Evolutionary conservation across 495 filamentous ascomycete genomes (phyloP), one percentile per base, ranked within the genome.

Genomic region (Trichoderma erinaceum): DNA sequence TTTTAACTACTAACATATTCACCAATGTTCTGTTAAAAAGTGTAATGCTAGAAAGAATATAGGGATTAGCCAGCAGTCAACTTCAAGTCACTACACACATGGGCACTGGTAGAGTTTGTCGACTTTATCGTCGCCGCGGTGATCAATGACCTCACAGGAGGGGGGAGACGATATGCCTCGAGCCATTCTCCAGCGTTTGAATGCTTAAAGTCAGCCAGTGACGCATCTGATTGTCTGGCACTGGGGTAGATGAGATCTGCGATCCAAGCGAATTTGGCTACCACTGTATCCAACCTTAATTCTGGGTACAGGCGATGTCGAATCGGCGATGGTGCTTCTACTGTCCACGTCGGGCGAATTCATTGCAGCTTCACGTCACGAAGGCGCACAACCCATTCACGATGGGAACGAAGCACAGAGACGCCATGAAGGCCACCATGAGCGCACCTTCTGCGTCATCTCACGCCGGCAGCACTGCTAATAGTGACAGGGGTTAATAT

Each of bases 401-500:
- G 35, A 27, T 4, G 21, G 21, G 21, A 25, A 58, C 5, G 2
- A 4, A 21, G n/a, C 4, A 58, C 0, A 48, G 44, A 18, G 44
- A 48, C 15, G 44, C 15, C 4, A 18, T n/a, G 13, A 12, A 18
- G 44, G n/a, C 2, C n/a, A 2, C 5, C 11, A 21, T 25, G 50
- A 5, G 5, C 13, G 21, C 27, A 27, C 7, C n/a, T 16, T 4
- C 44, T 48, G 35, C 35, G 35, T 38, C 35, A 38, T 7, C 35
- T 38, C 35, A 38, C 35, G 8, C 35, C 35, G 8, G 12, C n/a
- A 16, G 44, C 3, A 15, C 25, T 25, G 56, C 11, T 35, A 61
- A 52, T 27, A 41, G 52, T 27, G 66, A 64, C 32, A 41, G 69
- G 13, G 58, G 68, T 66, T 58, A 69, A 38, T 5, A 38, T 38